A percentile compares a stretch with the other conserved stretches of the same genome.
Conservation (phyloP, 2,329 filamentous ascomycete species). For the Diplodia seriata region DNA sequence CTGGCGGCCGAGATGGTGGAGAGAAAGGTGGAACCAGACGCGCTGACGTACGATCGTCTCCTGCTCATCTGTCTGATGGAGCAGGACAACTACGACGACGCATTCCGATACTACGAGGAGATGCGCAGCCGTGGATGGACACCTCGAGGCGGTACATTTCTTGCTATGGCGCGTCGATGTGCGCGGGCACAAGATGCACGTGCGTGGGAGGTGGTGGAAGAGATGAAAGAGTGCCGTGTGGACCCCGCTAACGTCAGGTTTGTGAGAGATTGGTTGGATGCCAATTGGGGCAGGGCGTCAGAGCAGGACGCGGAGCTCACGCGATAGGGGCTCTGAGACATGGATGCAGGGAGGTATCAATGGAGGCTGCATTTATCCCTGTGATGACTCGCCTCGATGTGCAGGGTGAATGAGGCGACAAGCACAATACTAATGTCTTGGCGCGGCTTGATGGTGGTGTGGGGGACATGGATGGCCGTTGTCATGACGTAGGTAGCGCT, state of each 20-base stretch:
- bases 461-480: slow-evolving; percentile 9
- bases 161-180: slow-evolving; percentile 41
- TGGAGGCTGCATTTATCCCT: background rate
- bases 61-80: slow-evolving; percentile 61
- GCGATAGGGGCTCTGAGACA: background rate
- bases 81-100: slow-evolving; percentile 50
- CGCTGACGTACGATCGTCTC: slow-evolving; percentile 67
- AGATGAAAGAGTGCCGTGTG: slow-evolving; percentile 37
- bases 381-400: background rate
- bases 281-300: slow-evolving; percentile 25
- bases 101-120: slow-evolving; percentile 58
- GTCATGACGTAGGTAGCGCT: slow-evolving; percentile 3
- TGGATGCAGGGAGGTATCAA: slow-evolving; percentile 11
- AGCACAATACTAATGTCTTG: slow-evolving; percentile 13
- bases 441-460: slow-evolving; percentile 16
- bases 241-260: slow-evolving; percentile 5
- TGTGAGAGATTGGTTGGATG: slow-evolving; percentile 18
- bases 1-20: slow-evolving; percentile 67
- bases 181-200: slow-evolving; percentile 42
- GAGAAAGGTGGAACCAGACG: slow-evolving; percentile 61
- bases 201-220: slow-evolving; percentile 41
- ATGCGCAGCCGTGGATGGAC: slow-evolving; percentile 49
- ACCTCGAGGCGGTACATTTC: slow-evolving; percentile 45
- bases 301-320: slow-evolving; percentile 13
- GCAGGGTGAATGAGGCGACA: background rate